A percentile compares a stretch with the other conserved stretches of the same genome.
phyloP scores from a whole-genome alignment of 2,329 filamentous ascomycete genomes.

The Talaromyces sp. region DNA sequence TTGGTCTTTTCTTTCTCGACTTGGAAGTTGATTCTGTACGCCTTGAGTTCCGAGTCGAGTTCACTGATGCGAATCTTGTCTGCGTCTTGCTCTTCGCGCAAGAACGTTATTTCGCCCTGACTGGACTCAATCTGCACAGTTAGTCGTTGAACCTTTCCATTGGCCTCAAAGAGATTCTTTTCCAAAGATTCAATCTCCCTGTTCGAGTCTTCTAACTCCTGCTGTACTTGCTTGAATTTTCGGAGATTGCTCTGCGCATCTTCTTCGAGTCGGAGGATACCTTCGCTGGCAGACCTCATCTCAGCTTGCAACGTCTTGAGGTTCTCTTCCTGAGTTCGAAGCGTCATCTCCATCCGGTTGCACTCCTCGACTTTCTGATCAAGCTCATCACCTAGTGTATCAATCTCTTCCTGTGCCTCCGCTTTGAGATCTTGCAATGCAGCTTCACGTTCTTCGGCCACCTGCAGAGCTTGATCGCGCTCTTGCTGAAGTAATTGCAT shows the following conservation, averaged over 20 bases:
- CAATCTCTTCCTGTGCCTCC: conserved; percentile 60
- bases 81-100: conserved; percentile 92
- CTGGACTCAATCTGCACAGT: conserved; percentile 89
- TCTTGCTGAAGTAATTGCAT: conserved; percentile 75
- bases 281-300: conserved; percentile 88
- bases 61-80: conserved; percentile 99
- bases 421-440: conserved; percentile 52
- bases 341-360: conserved; percentile 66
- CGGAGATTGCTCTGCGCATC: conserved; percentile 76
- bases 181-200: conserved; percentile 84
- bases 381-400: conserved; percentile 61
- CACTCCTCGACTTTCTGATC: conserved; percentile 72
- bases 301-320: conserved; percentile 89
- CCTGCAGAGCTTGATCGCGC: conserved; percentile 77
- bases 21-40: conserved; percentile 73
- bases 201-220: conserved; percentile 79
- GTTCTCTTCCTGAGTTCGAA: conserved; percentile 77
- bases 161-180: conserved; percentile 76
- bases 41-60: conserved; percentile 77
- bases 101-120: conserved; percentile 89
- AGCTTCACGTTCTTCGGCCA: conserved; percentile 64
- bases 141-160: conserved; percentile 82
- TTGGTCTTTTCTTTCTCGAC: conserved; percentile 76
- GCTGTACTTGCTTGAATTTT: conserved; percentile 77
- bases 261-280: conserved; percentile 82